phyloP scores from a whole-genome alignment of 106 monocot genomes.

The Cymbidium sinense region DNA sequence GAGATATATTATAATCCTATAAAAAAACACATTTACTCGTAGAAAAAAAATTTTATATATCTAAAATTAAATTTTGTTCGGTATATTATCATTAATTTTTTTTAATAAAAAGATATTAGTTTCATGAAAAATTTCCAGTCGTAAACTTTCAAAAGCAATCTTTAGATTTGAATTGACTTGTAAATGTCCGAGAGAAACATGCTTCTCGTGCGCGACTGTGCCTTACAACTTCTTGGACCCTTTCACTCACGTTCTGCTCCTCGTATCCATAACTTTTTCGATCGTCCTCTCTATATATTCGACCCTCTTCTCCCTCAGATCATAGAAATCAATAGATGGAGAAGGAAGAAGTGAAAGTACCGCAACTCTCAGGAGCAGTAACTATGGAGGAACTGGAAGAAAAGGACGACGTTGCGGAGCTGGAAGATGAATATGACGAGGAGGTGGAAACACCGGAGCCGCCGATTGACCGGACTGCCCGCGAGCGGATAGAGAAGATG shows the following conservation, averaged over 20 bases:
- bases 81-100: too few relatives aligned
- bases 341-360: neutral
- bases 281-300: neutral
- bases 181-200: too few relatives aligned
- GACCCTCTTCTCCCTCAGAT: neutral
- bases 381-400: neutral
- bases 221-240: neutral
- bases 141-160: too few relatives aligned
- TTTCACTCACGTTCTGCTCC: neutral
- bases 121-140: too few relatives aligned
- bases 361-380: neutral
- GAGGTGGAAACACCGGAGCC: neutral
- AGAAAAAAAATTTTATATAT: too few relatives aligned
- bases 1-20: too few relatives aligned
- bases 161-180: too few relatives aligned
- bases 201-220: too few relatives aligned
- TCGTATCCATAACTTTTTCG: neutral
- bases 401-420: neutral
- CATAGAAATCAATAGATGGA: neutral
- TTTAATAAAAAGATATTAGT: too few relatives aligned
- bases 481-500: neutral
- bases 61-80: too few relatives aligned
- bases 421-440: neutral
- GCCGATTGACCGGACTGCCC: neutral
- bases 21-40: too few relatives aligned